Evolutionary conservation across 257 asterid genomes (phyloP), one percentile per base, ranked within the genome.

Genomic region (Schizonepeta tenuifolia): DNA sequence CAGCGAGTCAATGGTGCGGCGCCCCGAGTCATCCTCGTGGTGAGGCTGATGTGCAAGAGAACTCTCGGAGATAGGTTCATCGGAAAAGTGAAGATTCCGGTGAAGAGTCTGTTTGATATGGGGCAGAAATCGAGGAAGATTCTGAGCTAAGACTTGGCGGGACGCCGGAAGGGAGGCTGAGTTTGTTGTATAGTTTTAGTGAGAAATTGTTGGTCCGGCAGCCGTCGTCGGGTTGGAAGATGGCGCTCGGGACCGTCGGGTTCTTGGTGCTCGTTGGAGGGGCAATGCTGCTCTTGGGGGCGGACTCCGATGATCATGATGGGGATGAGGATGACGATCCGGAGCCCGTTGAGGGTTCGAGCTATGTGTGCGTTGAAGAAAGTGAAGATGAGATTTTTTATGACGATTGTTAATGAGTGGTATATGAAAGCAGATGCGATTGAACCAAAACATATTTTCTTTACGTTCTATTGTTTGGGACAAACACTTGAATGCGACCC

Each of bases 51-150:
- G 55, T 71, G 79, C 38, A 43, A 44, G 54, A 72, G 81, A 6
- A 64, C 72, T 9, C 5, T 73, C 1, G 77, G 77, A 1, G 77
- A 78, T 18, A 43, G 50, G 76, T 12, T 63, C 3, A 18, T 76
- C 24, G 84, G 83, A 4, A 60, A 78, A 28, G 83, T 82, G 54
- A 68, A 58, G 13, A 36, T 82, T 2, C 72, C 78, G 6, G 58
- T 82, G 24, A 72, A 69, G 80, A 61, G 50, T 18, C 78, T 79
- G 4, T 79, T 71, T 9, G 79, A 78, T 1, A 20, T 26, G 50
- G 86, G 83, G 4, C 18, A 54, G 0, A 57, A n/a, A 8, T 65
- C 75, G 18, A n/a, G 20, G 35, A 63, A 17, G 14, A 74, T 65
- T 18, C 5, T 78, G 33, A 71, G 75, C 8, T 78, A 70, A 3